phyloP scores from a whole-genome alignment of 306 rosid species.

The Cajanus cajan region DNA sequence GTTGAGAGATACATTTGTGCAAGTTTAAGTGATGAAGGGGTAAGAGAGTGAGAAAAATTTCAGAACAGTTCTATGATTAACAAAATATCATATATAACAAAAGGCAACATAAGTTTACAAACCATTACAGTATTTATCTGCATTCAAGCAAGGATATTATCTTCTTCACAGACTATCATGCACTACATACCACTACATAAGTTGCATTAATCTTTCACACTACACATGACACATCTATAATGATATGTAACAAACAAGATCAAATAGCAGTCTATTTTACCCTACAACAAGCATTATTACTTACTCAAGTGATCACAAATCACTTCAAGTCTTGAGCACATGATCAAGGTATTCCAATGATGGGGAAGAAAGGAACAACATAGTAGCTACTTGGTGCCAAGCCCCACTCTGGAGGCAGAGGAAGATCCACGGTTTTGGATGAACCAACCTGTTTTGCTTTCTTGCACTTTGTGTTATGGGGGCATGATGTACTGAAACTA shows the following conservation, averaged over 20 bases:
- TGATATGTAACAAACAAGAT: slow-evolving; percentile 26
- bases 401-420: slow-evolving; percentile 91
- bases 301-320: slow-evolving; percentile 18
- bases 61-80: neutral
- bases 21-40: neutral
- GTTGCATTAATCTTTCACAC: slow-evolving; percentile 15
- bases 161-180: slow-evolving; percentile 6
- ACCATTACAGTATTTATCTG: neutral
- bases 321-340: neutral
- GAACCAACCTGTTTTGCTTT: slow-evolving; percentile 43
- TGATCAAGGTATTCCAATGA: slow-evolving; percentile 80
- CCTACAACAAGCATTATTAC: slow-evolving; percentile 2
- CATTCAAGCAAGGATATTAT: slow-evolving; percentile 1
- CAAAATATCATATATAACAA: slow-evolving; percentile 5
- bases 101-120: slow-evolving; percentile 7
- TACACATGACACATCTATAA: slow-evolving; percentile 18
- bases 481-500: slow-evolving; percentile 61
- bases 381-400: slow-evolving; percentile 83
- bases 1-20: too few relatives aligned
- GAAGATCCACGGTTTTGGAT: slow-evolving; percentile 72
- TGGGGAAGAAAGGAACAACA: slow-evolving; percentile 67
- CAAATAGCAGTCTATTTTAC: slow-evolving; percentile 8
- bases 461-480: slow-evolving; percentile 41
- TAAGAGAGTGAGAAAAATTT: neutral
- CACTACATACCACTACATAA: slow-evolving; percentile 24